Evolutionary conservation across 1,284 basidiomycete species (phyloP).

Genomic region (Hemileia vastatrix): DNA sequence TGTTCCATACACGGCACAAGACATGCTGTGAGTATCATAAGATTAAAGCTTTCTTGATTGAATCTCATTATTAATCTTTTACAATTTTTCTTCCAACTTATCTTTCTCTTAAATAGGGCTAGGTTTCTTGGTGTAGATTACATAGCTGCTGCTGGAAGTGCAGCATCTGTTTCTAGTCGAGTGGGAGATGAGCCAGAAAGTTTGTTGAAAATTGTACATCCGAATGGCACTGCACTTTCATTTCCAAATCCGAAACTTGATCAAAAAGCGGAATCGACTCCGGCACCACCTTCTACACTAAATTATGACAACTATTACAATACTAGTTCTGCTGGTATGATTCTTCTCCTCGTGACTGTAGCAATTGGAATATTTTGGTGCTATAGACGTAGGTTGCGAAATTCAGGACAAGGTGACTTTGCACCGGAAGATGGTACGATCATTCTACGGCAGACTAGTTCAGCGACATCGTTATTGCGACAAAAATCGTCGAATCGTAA

Average conservation of each 20-base stretch:
- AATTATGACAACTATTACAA: slow-evolving; percentile 68
- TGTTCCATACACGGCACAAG: slow-evolving; percentile 75
- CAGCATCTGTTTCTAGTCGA: slow-evolving; percentile 61
- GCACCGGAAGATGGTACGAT: slow-evolving; percentile 1
- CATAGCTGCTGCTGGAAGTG: slow-evolving; percentile 61
- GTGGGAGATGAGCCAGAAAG: slow-evolving; percentile 61
- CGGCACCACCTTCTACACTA: slow-evolving; percentile 5
- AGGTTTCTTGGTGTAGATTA: slow-evolving; percentile 89
- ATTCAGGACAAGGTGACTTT: slow-evolving; percentile 17
- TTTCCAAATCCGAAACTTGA: slow-evolving; percentile 66
- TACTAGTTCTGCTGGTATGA: slow-evolving; percentile 71
- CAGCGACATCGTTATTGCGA: slow-evolving; percentile 21
- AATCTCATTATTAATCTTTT: background rate
- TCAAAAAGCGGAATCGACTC: slow-evolving; percentile 60
- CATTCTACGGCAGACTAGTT: background rate
- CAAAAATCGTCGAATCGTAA: slow-evolving; percentile 7
- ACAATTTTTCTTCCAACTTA: slow-evolving; percentile 36
- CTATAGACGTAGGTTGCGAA: slow-evolving; percentile 47
- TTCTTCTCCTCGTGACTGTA: slow-evolving; percentile 63
- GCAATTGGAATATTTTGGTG: slow-evolving; percentile 65
- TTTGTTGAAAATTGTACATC: slow-evolving; percentile 44
- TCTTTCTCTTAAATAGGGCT: slow-evolving; percentile 39
- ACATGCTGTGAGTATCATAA: slow-evolving; percentile 65
- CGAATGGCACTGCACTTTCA: slow-evolving; percentile 32
- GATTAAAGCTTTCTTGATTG: background rate